A percentile compares a stretch with the other conserved stretches of the same genome.
Conservation (phyloP, 345 rosid genomes). For the Boechera stricta region DNA sequence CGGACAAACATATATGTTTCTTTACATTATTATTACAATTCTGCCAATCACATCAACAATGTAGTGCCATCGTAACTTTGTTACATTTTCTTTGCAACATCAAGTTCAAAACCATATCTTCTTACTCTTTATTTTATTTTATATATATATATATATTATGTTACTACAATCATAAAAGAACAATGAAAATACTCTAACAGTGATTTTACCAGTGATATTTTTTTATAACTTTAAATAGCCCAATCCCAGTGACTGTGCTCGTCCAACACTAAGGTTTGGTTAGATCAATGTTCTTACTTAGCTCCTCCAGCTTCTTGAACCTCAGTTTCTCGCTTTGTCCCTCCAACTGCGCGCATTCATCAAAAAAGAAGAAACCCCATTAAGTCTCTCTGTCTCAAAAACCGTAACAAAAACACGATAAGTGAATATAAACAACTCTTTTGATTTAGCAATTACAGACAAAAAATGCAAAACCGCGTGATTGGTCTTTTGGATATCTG, state of each 20-base stretch:
- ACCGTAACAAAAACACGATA: constrained; percentile 18
- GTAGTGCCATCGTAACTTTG: constrained; percentile 19
- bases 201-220: constrained; percentile 19
- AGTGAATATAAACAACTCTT: background rate
- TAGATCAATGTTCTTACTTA: constrained; percentile 76
- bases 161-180: constrained; percentile 25
- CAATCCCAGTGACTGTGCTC: constrained; percentile 31
- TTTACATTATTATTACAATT: constrained; percentile 37
- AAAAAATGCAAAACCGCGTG: background rate
- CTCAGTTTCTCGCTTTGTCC: constrained; percentile 82
- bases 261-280: constrained; percentile 42
- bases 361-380: background rate
- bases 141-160: constrained; percentile 7
- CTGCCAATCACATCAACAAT: constrained; percentile 13
- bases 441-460: background rate
- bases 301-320: constrained; percentile 88
- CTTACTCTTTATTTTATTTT: constrained; percentile 17
- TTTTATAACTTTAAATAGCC: background rate
- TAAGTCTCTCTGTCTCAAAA: constrained; percentile 1
- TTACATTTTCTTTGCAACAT: constrained; percentile 32
- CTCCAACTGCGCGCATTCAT: constrained; percentile 59
- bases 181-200: constrained; percentile 34
- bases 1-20: constrained; percentile 31
- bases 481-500: background rate
- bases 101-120: constrained; percentile 30